These are phyloP conservation scores for Candida sanyaensis DNA, from an alignment of 1,139 yeast species.

Conservation along the genomic window DNA sequence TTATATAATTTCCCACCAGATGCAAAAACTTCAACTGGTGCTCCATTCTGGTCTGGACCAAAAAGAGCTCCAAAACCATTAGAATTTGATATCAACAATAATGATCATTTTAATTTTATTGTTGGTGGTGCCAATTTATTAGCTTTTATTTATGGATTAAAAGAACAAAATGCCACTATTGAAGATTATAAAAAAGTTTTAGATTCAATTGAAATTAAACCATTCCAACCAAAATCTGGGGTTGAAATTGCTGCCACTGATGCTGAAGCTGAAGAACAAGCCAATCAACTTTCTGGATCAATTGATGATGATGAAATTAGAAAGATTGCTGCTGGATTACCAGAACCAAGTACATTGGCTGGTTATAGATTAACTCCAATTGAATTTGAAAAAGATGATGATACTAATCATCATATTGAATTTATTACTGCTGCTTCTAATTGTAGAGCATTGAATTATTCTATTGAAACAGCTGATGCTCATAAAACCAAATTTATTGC, in stretches of 20 bases:
- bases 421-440: slow-evolving; percentile 97
- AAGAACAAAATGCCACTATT: slow-evolving; percentile 46
- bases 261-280: slow-evolving; percentile 82
- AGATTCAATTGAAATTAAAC: slow-evolving; percentile 39
- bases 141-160: slow-evolving; percentile 87
- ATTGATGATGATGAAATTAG: slow-evolving; percentile 61
- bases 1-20: slow-evolving; percentile 93
- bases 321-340: slow-evolving; percentile 72
- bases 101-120: slow-evolving; percentile 78
- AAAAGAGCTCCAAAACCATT: slow-evolving; percentile 93
- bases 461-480: slow-evolving; percentile 76
- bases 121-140: slow-evolving; percentile 89
- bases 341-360: slow-evolving; percentile 85
- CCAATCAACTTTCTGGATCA: slow-evolving; percentile 45
- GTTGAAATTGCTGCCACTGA: slow-evolving; percentile 86
- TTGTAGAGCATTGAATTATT: slow-evolving; percentile 90
- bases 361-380: slow-evolving; percentile 85
- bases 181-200: slow-evolving; percentile 53
- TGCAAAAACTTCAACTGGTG: slow-evolving; percentile 87
- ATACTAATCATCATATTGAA: slow-evolving; percentile 92
- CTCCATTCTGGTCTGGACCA: slow-evolving; percentile 97
- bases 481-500: slow-evolving; percentile 82
- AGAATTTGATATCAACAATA: slow-evolving; percentile 70
- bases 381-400: slow-evolving; percentile 98
- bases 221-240: slow-evolving; percentile 73